Percentiles rank a stretch among this genome's conserved stretches.
Evolutionary conservation across 139 green algal species (phyloP).

Genomic region (Zygnema cylindricum): DNA sequence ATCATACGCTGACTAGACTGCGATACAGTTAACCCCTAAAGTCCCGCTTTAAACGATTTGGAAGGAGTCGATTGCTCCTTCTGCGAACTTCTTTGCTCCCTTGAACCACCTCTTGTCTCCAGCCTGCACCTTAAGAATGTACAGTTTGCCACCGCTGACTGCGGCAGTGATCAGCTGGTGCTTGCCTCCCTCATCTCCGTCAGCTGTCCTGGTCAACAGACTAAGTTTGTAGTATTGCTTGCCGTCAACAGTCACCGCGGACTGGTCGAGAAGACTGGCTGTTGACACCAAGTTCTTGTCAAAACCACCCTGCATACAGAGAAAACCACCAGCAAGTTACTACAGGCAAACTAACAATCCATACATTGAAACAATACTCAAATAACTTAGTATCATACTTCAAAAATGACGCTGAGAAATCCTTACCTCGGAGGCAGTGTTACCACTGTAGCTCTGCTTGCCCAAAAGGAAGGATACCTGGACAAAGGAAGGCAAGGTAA

Average conservation of each 20-base stretch:
- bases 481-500: not conserved
- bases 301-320: constrained; percentile 90
- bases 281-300: constrained; percentile 79
- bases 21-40: too few relatives aligned
- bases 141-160: constrained; percentile 87
- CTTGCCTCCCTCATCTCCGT: constrained; percentile 95
- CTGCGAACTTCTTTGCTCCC: constrained; percentile 77
- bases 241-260: constrained; percentile 88
- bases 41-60: constrained; percentile 74
- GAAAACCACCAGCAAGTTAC: not conserved
- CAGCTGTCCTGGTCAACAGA: constrained; percentile 81
- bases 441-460: constrained; percentile 63
- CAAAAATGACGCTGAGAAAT: not conserved
- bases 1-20: not conserved
- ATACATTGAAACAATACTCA: not conserved
- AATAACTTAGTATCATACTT: constrained; percentile 63
- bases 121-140: constrained; percentile 83
- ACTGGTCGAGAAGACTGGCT: constrained; percentile 84
- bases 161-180: constrained; percentile 93
- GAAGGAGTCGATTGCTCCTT: constrained; percentile 79
- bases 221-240: constrained; percentile 96
- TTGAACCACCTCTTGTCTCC: constrained; percentile 98
- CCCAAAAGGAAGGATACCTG: constrained; percentile 55
- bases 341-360: not conserved
- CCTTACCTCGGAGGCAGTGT: constrained; percentile 75